Conservation (phyloP, 2,329 filamentous ascomycete species). For the Aspergillus floridensis region DNA sequence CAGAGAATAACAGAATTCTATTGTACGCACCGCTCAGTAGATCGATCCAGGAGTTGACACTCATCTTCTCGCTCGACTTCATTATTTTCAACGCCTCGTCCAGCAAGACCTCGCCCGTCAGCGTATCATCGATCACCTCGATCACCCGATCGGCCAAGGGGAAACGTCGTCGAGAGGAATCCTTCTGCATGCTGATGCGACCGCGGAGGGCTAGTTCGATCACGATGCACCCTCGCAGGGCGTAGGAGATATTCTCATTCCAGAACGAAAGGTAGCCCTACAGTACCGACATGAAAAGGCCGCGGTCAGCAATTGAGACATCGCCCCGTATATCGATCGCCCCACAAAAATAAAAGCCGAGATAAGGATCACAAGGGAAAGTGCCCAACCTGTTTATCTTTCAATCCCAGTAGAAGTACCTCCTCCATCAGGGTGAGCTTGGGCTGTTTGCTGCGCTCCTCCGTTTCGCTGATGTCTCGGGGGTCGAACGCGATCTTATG, state of each 20-base stretch:
- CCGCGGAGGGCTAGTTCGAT: conserved; percentile 95
- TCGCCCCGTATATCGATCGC: conserved; percentile 1
- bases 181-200: conserved; percentile 97
- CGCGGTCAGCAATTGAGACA: conserved; percentile 22
- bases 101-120: conserved; percentile 93
- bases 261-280: conserved; percentile 98
- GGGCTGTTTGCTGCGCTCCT: conserved; percentile 93
- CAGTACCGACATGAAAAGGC: neutral
- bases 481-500: conserved; percentile 99
- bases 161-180: conserved; percentile 85
- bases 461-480: conserved; percentile 93
- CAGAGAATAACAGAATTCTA: neutral
- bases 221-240: conserved; percentile 94
- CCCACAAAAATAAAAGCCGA: neutral
- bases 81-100: conserved; percentile 99
- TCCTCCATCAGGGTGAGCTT: conserved; percentile 99
- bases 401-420: conserved; percentile 87
- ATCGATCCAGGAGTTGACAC: conserved; percentile 98
- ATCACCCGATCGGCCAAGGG: conserved; percentile 90
- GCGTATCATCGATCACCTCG: conserved; percentile 93
- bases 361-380: conserved; percentile 13
- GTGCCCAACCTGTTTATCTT: conserved; percentile 87
- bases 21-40: conserved; percentile 80
- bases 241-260: conserved; percentile 99
- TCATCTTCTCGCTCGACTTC: conserved; percentile 99